phyloP scores from a whole-genome alignment of 176 grass and related monocot species.

The Typha latifolia region DNA sequence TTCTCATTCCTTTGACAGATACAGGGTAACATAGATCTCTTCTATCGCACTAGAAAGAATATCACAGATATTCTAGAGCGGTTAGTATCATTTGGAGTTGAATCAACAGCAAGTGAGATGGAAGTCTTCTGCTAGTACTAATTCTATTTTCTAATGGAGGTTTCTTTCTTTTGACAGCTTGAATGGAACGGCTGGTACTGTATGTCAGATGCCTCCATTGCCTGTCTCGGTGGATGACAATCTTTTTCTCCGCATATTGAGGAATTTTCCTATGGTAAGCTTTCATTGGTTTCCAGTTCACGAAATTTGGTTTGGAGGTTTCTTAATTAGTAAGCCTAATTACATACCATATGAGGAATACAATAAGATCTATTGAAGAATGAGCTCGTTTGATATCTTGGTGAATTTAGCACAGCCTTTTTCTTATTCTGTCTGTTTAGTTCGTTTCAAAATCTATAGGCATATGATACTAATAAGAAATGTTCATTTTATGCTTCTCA shows the following conservation, averaged over 20 bases:
- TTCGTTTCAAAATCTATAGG: no score
- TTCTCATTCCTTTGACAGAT: not conserved
- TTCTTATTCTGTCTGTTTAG: no score
- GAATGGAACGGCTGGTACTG: constrained; percentile 1
- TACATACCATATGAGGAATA: no score
- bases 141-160: not conserved
- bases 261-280: not conserved
- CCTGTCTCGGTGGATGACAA: not conserved
- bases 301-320: no score
- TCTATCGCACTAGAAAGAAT: constrained; percentile 2
- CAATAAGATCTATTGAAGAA: no score
- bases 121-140: not conserved
- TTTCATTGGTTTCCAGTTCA: not conserved
- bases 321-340: no score
- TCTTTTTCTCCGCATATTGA: constrained; percentile 4
- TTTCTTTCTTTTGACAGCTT: constrained; percentile 1
- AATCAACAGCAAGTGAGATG: not conserved
- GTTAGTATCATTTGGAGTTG: not conserved
- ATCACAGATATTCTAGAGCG: constrained; percentile 4
- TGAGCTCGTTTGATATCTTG: no score
- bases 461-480: no score
- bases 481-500: no score
- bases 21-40: constrained; percentile 7
- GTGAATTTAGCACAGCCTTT: no score
- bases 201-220: constrained; percentile 13